Base-by-base conservation (phyloP, 768 basidiomycete genomes). In the Termitomyces titanicus region DNA sequence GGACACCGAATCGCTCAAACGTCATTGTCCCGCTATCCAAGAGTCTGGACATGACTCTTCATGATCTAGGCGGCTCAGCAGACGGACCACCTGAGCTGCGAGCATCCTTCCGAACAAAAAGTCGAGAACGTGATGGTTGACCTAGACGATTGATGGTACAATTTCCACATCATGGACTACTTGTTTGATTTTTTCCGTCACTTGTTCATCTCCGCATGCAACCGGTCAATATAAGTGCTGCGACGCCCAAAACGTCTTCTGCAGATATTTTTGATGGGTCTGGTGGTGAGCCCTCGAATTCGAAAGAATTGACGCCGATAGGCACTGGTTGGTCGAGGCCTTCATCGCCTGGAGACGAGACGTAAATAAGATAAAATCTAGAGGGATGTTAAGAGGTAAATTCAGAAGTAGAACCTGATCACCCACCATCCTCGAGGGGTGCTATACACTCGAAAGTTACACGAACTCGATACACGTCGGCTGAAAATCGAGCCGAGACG, bases 371-470 rank as follows among this genome's bases (percentile, higher is more conserved):
- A 61, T 87, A 59, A 99, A 84, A 72, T 99, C 97, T 96, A 53
- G 18, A 20, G 24, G 18, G 10, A 35, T 18, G 40, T 8, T 17
- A n/a, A 6, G 38, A 51, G 22, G 37, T 54, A 27, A 46, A 34
- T 25, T 49, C 24, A 22, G 17, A n/a, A 2, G 22, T n/a, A 34
- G 17, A 33, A 20, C 35, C 20, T 40, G 4, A 38, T 29, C 11
- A 35, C 39, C 22, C 34, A 92, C 94, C 95, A 63, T 98, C 95
- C 64, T 87, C 84, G 49, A 98, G 79, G 6, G 86, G 85, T 11
- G 94, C 88, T 62, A 98, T 93, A 69, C 94, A 98, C 69, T 98
- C 97, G 62, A 99, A 99, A 2, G 94, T 96, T 66, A 98, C 94
- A 60, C 91, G 86, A 70, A 98, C 96, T 62, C 83, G 81, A 72